Evolutionary conservation across 2,329 filamentous ascomycete species (phyloP).

Genomic region (Akanthomyces muscarius): DNA sequence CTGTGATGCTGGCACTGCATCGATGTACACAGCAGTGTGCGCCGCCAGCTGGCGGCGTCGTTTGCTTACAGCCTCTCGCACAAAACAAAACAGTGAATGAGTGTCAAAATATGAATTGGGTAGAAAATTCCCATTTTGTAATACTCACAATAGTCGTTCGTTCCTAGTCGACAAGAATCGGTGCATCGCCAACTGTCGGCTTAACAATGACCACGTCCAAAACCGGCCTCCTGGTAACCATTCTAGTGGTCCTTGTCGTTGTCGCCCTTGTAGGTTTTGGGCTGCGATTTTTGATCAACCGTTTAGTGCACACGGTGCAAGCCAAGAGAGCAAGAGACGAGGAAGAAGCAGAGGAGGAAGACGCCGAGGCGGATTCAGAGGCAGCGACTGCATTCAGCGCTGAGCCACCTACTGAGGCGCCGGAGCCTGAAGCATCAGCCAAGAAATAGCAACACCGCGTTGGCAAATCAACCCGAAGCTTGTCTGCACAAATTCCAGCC

Average conservation of each 20-base stretch:
- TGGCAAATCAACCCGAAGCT: not conserved
- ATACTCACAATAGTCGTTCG: not conserved
- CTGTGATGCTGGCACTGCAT: not conserved
- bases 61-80: not conserved
- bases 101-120: too few species aligned
- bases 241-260: constrained; percentile 6
- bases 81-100: not conserved
- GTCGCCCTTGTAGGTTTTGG: not conserved
- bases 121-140: too few species aligned
- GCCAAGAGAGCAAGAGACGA: constrained; percentile 3
- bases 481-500: not conserved
- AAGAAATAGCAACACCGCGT: not conserved
- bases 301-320: not conserved
- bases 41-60: constrained; percentile 5
- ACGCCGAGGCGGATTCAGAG: not conserved
- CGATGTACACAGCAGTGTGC: not conserved
- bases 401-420: not conserved
- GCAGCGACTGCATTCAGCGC: not conserved
- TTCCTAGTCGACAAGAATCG: not conserved
- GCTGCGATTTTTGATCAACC: not conserved
- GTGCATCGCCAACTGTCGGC: not conserved
- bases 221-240: constrained; percentile 11
- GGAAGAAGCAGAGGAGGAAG: not conserved
- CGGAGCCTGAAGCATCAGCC: not conserved
- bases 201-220: constrained; percentile 8